Evolutionary conservation across 495 filamentous ascomycete species (phyloP).

Genomic region (Recurvomyces mirabilis): DNA sequence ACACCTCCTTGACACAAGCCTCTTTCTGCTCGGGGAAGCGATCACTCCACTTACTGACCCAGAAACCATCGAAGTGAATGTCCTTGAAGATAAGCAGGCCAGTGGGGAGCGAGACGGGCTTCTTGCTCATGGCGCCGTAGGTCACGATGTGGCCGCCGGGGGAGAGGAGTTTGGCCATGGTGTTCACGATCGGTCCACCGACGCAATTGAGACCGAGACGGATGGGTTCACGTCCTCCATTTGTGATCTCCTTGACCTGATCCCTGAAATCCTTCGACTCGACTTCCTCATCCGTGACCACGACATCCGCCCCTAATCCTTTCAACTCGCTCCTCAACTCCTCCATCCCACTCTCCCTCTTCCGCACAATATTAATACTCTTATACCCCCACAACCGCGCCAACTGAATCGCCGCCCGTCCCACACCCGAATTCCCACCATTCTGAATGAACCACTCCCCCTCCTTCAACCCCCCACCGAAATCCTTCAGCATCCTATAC

Average conservation of each 20-base stretch:
- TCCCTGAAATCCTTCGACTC: conserved; percentile 52
- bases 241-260: conserved; percentile 55
- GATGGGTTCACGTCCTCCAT: conserved; percentile 54
- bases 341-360: conserved; percentile 52
- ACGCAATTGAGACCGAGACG: conserved; percentile 85
- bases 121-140: conserved; percentile 87
- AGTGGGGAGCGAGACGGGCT: conserved; percentile 67
- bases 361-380: conserved; percentile 74
- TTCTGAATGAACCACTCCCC: conserved; percentile 94
- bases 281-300: conserved; percentile 72
- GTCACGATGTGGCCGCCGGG: conserved; percentile 68
- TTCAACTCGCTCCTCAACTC: conserved; percentile 57
- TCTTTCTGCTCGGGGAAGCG: conserved; percentile 61
- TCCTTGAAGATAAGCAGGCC: conserved; percentile 84
- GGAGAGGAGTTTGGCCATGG: conserved; percentile 56
- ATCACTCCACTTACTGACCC: conserved; percentile 84
- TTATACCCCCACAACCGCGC: conserved; percentile 72
- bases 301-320: conserved; percentile 62
- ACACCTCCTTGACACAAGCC: conserved; percentile 67
- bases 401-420: conserved; percentile 77
- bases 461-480: conserved; percentile 51
- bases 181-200: conserved; percentile 69
- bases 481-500: conserved; percentile 84
- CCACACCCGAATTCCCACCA: conserved; percentile 87
- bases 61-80: conserved; percentile 78